phyloP scores from a whole-genome alignment of 164 flowering plant species.

The Tetracentron sinense region DNA sequence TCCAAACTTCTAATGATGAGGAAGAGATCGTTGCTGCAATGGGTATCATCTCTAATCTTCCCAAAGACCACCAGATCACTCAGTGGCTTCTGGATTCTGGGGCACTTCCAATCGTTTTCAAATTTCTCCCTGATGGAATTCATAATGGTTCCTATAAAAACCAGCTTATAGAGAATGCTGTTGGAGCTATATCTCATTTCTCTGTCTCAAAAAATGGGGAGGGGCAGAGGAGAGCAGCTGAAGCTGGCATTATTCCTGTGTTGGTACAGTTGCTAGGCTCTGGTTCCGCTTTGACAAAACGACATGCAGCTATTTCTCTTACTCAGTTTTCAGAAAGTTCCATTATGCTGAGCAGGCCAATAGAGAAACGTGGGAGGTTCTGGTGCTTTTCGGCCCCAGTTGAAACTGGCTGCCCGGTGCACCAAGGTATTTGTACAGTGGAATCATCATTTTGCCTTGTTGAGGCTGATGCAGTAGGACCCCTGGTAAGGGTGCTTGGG shows the following conservation, averaged over 20 bases:
- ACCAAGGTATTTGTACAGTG: slow-evolving; percentile 50
- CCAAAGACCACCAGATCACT: slow-evolving; percentile 35
- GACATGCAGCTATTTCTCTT: slow-evolving; percentile 49
- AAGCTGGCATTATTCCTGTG: slow-evolving; percentile 40
- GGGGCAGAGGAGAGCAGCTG: slow-evolving; percentile 51
- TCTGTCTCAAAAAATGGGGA: slow-evolving; percentile 37
- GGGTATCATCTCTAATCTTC: slow-evolving; percentile 54
- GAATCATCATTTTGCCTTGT: slow-evolving; percentile 61
- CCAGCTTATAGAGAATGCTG: slow-evolving; percentile 49
- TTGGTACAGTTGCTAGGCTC: slow-evolving; percentile 45
- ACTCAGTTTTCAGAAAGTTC: slow-evolving; percentile 53
- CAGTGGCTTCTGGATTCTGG: slow-evolving; percentile 54
- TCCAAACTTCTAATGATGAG: slow-evolving; percentile 35
- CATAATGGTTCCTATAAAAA: slow-evolving; percentile 22
- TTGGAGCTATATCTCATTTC: slow-evolving; percentile 51
- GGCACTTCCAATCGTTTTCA: slow-evolving; percentile 34
- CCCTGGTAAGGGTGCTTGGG: slow-evolving; percentile 47
- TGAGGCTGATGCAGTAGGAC: slow-evolving; percentile 57
- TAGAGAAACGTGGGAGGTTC: slow-evolving; percentile 36
- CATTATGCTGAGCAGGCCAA: slow-evolving; percentile 25
- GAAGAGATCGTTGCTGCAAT: slow-evolving; percentile 57
- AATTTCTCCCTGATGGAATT: slow-evolving; percentile 19
- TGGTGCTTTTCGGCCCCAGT: slow-evolving; percentile 48
- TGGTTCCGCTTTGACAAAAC: slow-evolving; percentile 49
- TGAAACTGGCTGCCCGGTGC: slow-evolving; percentile 47